Evolutionary conservation across 306 rosid genomes (phyloP).

Genomic region (Glycyrrhiza uralensis): DNA sequence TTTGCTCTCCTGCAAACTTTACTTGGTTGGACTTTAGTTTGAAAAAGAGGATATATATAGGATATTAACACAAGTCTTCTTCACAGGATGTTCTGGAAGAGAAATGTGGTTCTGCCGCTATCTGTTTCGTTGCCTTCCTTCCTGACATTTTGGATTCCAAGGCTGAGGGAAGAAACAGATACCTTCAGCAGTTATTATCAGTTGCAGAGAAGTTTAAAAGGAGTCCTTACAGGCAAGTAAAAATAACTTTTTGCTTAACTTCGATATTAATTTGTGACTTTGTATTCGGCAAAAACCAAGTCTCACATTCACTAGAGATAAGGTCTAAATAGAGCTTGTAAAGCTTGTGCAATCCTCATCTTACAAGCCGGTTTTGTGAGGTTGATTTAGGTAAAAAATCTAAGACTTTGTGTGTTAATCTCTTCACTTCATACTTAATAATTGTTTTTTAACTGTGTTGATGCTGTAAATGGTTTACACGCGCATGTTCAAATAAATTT

Average conservation of each 20-base stretch:
- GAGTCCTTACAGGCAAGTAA: constrained; percentile 82
- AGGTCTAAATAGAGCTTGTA: too few species aligned
- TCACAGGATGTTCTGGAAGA: constrained; percentile 82
- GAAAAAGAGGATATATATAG: not conserved
- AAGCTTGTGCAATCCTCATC: too few species aligned
- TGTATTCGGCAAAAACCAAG: too few species aligned
- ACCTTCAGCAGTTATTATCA: constrained; percentile 70
- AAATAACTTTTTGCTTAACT: not conserved
- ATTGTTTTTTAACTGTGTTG: not conserved
- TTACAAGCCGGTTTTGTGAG: too few species aligned
- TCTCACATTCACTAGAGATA: too few species aligned
- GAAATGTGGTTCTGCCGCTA: constrained; percentile 91
- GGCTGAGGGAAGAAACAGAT: constrained; percentile 92
- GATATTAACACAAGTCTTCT: constrained; percentile 8
- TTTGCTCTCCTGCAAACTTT: constrained; percentile 10
- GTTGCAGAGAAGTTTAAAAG: constrained; percentile 92
- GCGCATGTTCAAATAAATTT: not conserved
- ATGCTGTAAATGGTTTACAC: not conserved
- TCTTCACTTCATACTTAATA: not conserved
- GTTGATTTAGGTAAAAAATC: too few species aligned
- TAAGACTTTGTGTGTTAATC: not conserved
- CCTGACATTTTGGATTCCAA: constrained; percentile 97
- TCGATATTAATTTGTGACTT: too few species aligned
- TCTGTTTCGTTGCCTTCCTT: constrained; percentile 93
- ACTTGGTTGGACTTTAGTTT: not conserved